Conservation (phyloP, 2,329 filamentous ascomycete genomes). For the Ophiostoma novo-ulmi region DNA sequence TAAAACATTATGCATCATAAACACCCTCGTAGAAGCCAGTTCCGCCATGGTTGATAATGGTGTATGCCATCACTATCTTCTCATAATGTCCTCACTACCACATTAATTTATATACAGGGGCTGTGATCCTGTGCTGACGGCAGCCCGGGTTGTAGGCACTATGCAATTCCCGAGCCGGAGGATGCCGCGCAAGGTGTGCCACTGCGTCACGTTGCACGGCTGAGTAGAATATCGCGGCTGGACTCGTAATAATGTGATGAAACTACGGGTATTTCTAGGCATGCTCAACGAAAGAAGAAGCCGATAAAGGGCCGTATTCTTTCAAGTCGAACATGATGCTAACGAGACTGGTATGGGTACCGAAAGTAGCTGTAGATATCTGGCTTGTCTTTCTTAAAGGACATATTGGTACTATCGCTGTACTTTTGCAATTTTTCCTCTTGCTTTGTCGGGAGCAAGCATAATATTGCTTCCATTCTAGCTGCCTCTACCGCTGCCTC, state of each 20-base stretch:
- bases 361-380: background rate
- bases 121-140: background rate
- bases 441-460: background rate
- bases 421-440: background rate
- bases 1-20: background rate
- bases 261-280: constrained; percentile 2
- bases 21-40: background rate
- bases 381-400: background rate
- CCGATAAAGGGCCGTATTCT: background rate
- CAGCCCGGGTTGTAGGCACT: background rate
- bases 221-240: constrained; percentile 5
- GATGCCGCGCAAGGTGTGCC: constrained; percentile 2
- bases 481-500: background rate
- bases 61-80: background rate
- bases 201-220: constrained; percentile 13
- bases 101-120: background rate
- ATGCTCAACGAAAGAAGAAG: background rate
- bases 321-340: background rate
- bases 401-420: background rate
- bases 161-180: background rate
- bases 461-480: background rate
- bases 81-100: background rate
- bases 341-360: background rate
- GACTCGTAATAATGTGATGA: background rate
- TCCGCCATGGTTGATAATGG: background rate